Base-by-base conservation (phyloP, 331 rosid genomes). In the Telfairia occidentalis region DNA sequence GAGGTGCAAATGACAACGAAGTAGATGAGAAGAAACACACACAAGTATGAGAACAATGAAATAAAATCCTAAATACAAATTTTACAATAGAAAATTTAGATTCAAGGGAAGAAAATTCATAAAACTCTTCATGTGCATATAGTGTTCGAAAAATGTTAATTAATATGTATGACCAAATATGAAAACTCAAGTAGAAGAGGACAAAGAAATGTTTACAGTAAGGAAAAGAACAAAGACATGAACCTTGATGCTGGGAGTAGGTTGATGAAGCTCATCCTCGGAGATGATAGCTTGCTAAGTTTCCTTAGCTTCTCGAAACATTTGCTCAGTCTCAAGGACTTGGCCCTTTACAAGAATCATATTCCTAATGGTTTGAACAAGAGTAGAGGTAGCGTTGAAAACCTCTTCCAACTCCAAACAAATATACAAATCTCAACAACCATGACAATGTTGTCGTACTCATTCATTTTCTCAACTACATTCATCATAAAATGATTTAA, bases 301-400 rank as follows among this genome's bases (percentile, higher is more conserved):
- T 79, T 91, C 96, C 4, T 96, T 95, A 18, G 91, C 96, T 37
- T 91, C 97, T 10, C 86, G 92, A 77, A 94, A 89, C 97, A 91
- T 94, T 81, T 91, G 97, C 77, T 94, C 95, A 9, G 95, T 93
- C 77, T 93, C 91, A 2, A 88, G 92, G 43, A 37, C 60, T 77
- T 83, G 90, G 60, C 96, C 96, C 43, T 89, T 89, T 7, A 89
- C 88, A 5, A 94, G 97, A 81, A 89, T 87, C 95, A 88, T 86
- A 81, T 2, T 83, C 79, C 96, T 74, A 1, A 94, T 91, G 76
- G 64, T 79, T 82, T 91, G 98, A 5, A 95, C 97, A 0, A 90
- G 85, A 1, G 91, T 89, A 11, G 89, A 57, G 1, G 91, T 85
- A 19, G 96, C 97, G 72, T 94, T 90, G 76, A 88, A 94, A 38